A percentile compares a stretch with the other conserved stretches of the same genome.
Evolutionary conservation across 2,329 filamentous ascomycete genomes (phyloP).

Genomic region (Fusarium sp.): DNA sequence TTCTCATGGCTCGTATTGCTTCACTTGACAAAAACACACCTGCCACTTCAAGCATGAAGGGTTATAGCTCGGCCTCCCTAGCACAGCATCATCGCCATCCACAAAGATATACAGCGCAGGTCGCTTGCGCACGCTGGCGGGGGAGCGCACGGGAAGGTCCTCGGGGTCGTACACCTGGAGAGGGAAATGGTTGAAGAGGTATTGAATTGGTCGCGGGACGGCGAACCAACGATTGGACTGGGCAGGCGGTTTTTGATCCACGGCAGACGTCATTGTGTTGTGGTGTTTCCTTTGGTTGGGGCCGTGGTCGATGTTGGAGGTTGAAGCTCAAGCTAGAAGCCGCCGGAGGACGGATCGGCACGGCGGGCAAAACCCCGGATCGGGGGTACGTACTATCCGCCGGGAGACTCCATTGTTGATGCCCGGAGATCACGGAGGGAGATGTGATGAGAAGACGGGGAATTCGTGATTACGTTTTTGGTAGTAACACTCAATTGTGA

Average conservation of each 20-base stretch:
- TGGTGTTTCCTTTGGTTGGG: background rate
- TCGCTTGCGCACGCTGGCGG: slow-evolving; percentile 57
- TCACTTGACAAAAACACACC: slow-evolving; percentile 65
- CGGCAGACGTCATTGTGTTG: slow-evolving; percentile 38
- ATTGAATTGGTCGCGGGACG: slow-evolving; percentile 82
- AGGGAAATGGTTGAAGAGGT: slow-evolving; percentile 88
- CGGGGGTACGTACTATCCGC: slow-evolving; percentile 35
- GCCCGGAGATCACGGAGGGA: slow-evolving; percentile 13
- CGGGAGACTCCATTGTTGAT: slow-evolving; percentile 1
- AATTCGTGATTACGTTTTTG: background rate
- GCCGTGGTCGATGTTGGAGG: slow-evolving; percentile 10
- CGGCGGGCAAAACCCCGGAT: slow-evolving; percentile 41
- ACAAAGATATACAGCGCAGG: slow-evolving; percentile 84
- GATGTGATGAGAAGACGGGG: background rate
- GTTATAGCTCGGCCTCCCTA: slow-evolving; percentile 84
- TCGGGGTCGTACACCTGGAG: slow-evolving; percentile 82
- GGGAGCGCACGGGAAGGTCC: slow-evolving; percentile 76
- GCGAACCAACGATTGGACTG: slow-evolving; percentile 61
- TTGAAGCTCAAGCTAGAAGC: slow-evolving; percentile 27
- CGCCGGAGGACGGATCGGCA: slow-evolving; percentile 34
- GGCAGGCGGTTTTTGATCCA: slow-evolving; percentile 7
- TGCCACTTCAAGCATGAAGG: slow-evolving; percentile 97
- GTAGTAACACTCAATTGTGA: background rate
- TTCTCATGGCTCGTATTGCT: too few relatives aligned
- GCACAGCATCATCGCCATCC: slow-evolving; percentile 71